Evolutionary conservation across 192 early-diverging fungal species (phyloP).

Genomic region (Coemansia sp.): DNA sequence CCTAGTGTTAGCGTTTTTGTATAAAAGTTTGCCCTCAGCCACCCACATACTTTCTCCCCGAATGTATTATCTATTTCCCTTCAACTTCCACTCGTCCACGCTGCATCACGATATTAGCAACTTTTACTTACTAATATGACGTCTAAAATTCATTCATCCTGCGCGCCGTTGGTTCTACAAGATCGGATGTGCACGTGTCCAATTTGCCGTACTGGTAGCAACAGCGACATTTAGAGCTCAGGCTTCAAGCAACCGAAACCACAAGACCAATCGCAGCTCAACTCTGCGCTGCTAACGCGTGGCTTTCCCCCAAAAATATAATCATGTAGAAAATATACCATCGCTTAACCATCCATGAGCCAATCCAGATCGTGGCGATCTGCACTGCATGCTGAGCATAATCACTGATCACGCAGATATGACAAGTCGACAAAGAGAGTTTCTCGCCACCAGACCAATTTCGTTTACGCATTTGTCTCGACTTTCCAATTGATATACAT

Average conservation of each 20-base stretch:
- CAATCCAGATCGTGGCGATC: not conserved
- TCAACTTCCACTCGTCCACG: not conserved
- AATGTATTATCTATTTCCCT: not conserved
- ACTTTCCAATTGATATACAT: not conserved
- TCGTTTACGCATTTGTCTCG: not conserved
- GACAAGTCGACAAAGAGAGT: not conserved
- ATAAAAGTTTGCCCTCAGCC: not conserved
- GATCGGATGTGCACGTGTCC: conserved; percentile 51
- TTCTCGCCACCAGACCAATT: not conserved
- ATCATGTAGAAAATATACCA: not conserved
- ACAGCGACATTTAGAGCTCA: conserved; percentile 20
- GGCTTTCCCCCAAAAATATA: not conserved
- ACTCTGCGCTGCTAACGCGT: not conserved
- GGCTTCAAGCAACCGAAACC: not conserved
- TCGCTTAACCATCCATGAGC: not conserved
- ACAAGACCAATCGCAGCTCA: not conserved
- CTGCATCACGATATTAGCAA: not conserved
- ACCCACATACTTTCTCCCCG: not conserved
- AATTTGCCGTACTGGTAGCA: conserved; percentile 36
- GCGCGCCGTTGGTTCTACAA: not conserved
- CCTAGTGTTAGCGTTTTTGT: not conserved
- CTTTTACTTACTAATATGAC: not conserved
- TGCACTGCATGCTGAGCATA: not conserved
- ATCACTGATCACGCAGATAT: not conserved
- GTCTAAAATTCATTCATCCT: too few relatives aligned